Base-by-base conservation (phyloP, 345 rosid genomes). In the Lenwebbia sp. region DNA sequence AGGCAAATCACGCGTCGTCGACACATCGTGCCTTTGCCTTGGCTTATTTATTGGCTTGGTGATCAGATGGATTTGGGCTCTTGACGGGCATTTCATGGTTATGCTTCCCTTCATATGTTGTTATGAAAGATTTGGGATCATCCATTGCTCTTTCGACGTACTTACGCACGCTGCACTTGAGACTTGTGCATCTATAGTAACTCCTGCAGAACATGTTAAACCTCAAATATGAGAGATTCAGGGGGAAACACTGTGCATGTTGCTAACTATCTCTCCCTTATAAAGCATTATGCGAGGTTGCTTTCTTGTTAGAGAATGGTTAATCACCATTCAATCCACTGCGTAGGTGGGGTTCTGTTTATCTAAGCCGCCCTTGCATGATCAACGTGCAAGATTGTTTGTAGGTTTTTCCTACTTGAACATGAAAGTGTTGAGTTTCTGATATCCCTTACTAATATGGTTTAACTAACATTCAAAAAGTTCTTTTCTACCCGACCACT, bases 31-130 rank as follows among this genome's bases (percentile, higher is more conserved):
- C n/a, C 54, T 76, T 87, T 85, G 88, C 70, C 41, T 84, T 85
- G 47, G 87, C 88, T 83, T 84, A 88, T 14, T 88, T 87, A 13
- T 74, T 82, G 11, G 86, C n/a, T 13, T 84, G 65, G 25, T 33
- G 52, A 75, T 76, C 85, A 14, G 85, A 58, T 5, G 52, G 49
- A 87, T 88, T 88, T 65, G 92, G 25, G 86, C 54, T 65, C 86
- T 86, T 90, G 26, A 84, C 52, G 81, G 95, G 96, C 95, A 94
- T 94, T 54, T 95, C 97, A 76, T 98, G 99, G 89, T 93, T 95
- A 83, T 98, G 99, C 86, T 94, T 95, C 9, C 99, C 99, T 85
- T 98, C 99, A 14, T 98, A 98, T 1, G 99, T 98, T 50, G 99
- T 96, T 56, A 98, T 91, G 84, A 94, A 96, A 82, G 98, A 93